Evolutionary conservation across 2,329 filamentous ascomycete species (phyloP).

Genomic region (Colletotrichum simmondsii): DNA sequence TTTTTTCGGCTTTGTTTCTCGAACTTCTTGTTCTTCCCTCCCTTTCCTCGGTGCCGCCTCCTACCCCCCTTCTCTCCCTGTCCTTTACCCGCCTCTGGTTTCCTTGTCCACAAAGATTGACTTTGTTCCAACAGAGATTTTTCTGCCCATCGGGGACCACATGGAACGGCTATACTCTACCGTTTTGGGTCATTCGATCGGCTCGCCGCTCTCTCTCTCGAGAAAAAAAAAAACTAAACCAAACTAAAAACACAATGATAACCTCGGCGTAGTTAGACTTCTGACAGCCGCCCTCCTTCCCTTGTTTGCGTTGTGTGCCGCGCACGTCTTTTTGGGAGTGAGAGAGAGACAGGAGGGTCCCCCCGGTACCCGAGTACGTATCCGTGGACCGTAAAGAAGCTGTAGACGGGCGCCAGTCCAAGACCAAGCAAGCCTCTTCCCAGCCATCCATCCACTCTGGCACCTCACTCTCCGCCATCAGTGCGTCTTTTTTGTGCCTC

Average conservation of each 20-base stretch:
- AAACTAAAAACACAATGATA: neutral
- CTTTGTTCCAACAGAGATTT: neutral
- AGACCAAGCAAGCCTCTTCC: neutral
- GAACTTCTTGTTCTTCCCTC: neutral
- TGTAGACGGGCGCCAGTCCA: conserved; percentile 4
- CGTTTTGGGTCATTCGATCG: conserved; percentile 12
- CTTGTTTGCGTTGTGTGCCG: neutral
- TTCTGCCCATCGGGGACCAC: conserved; percentile 9
- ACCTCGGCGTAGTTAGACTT: conserved; percentile 31
- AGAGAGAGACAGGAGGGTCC: neutral
- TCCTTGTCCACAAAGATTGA: neutral
- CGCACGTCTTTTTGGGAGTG: conserved; percentile 13
- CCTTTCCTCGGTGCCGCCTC: neutral
- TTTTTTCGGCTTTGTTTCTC: conserved; percentile 10
- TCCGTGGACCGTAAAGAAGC: neutral
- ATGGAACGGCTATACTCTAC: conserved; percentile 19
- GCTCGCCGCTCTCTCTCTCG: neutral
- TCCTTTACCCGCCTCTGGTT: neutral
- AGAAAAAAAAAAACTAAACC: neutral
- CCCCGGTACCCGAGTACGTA: neutral
- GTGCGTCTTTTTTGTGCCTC: neutral
- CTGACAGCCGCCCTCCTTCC: conserved; percentile 31
- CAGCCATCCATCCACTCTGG: too few species aligned
- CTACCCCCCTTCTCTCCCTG: neutral
- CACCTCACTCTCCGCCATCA: conserved; percentile 2